Evolutionary conservation across 2,329 filamentous ascomycete genomes (phyloP).

Genomic region (Pezizomycotina sp.): DNA sequence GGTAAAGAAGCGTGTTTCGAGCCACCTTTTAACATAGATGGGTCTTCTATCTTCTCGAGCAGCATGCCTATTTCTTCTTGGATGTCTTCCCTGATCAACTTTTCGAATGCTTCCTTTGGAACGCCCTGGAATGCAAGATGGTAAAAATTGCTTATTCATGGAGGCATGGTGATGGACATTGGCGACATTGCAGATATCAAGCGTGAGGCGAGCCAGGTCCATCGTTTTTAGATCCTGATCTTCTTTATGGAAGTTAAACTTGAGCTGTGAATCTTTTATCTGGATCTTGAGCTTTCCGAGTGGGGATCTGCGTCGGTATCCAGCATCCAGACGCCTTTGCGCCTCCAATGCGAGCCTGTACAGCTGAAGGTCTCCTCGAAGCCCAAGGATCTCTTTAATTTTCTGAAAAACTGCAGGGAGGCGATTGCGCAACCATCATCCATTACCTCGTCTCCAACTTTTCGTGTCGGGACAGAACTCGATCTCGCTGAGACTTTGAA

Average conservation of each 20-base stretch:
- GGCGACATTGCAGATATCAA: slow-evolving; percentile 44
- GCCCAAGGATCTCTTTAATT: slow-evolving; percentile 37
- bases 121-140: slow-evolving; percentile 46
- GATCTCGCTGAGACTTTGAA: slow-evolving; percentile 19
- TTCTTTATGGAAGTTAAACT: slow-evolving; percentile 57
- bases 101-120: slow-evolving; percentile 32
- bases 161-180: slow-evolving; percentile 36
- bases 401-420: slow-evolving; percentile 42
- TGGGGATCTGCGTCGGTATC: slow-evolving; percentile 48
- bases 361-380: slow-evolving; percentile 43
- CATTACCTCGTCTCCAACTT: slow-evolving; percentile 34
- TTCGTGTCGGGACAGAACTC: slow-evolving; percentile 32
- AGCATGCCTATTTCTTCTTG: slow-evolving; percentile 38
- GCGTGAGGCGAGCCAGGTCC: slow-evolving; percentile 40
- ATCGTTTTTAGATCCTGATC: slow-evolving; percentile 38
- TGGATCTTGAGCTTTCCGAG: too few species aligned
- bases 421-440: slow-evolving; percentile 52
- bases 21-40: slow-evolving; percentile 39
- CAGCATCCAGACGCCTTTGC: slow-evolving; percentile 62
- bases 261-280: too few species aligned
- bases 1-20: too few species aligned
- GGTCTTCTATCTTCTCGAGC: slow-evolving; percentile 36
- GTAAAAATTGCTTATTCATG: slow-evolving; percentile 52
- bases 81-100: slow-evolving; percentile 37
- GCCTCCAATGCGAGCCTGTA: slow-evolving; percentile 54